Base-by-base conservation (phyloP, 495 filamentous ascomycete species). In the Aspergillus avenaceus region DNA sequence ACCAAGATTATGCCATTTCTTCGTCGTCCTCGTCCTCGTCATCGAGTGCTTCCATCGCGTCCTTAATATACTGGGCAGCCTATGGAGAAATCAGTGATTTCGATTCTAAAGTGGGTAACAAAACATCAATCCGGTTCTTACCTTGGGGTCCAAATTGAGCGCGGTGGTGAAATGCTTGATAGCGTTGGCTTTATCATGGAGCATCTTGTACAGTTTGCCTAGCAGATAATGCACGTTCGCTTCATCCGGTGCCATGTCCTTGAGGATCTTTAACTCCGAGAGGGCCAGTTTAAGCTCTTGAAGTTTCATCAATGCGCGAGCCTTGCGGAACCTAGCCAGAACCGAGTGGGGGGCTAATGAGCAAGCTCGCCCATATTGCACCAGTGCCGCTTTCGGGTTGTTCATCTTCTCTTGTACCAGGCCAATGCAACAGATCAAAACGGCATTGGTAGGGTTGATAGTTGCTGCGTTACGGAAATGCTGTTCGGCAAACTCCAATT, bases 111-210 rank as follows among this genome's bases (percentile, higher is more conserved):
- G 18, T 13, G 7, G 24, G 11, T 2, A 14, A 16, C 2, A 45
- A 36, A 23, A n/a, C 5, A 28, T 16, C 16, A 3, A 18, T 2
- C 16, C 14, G 70, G 45, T 11, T 2, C 34, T 23, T 76, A 95
- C 91, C 85, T 97, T 97, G 23, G 92, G 93, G 76, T 98, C 93
- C 59, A 98, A 70, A 69, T 96, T 96, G 64, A 97, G 65, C 21
- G 95, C 93, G 61, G 88, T 90, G 0, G 93, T 97, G 56, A 93
- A 96, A 64, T 96, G 88, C 57, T 87, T 83, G 45, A 98, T 89
- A 31, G 95, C 90, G 51, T 81, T 77, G 53, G 78, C 79, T 67
- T 88, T 92, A 58, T 96, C 84, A 42, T 80, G 80, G 49, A 95
- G 55, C 53, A 73, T 77, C 72, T 95, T 96, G 66, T 95, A 91